Evolutionary conservation across 148 eudicot species (phyloP).

Genomic region (Silene latifolia): DNA sequence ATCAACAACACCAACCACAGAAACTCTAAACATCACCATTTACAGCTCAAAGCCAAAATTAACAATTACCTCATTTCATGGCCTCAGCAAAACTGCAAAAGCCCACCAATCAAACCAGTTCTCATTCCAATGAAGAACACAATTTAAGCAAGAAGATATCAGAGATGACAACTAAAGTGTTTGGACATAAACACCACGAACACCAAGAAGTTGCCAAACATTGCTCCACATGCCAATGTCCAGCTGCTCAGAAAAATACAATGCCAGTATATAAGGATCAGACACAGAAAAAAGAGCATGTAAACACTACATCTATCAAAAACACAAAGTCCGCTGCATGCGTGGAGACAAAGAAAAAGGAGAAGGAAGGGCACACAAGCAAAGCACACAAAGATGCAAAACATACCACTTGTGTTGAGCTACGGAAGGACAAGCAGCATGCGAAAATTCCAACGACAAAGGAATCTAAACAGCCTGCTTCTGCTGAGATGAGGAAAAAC

Average conservation of each 20-base stretch:
- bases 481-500: conserved; percentile 15
- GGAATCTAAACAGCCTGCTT: conserved; percentile 11
- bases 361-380: conserved; percentile 16
- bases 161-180: conserved; percentile 33
- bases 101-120: conserved; percentile 22
- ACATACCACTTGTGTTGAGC: conserved; percentile 10
- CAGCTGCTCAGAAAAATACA: conserved; percentile 9
- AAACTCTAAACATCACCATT: background rate
- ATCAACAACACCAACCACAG: conserved; percentile 8
- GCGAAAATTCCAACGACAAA: background rate
- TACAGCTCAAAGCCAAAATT: background rate
- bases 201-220: conserved; percentile 24
- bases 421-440: conserved; percentile 24
- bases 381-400: conserved; percentile 19
- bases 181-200: conserved; percentile 34
- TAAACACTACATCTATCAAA: conserved; percentile 1
- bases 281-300: conserved; percentile 17
- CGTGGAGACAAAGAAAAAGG: conserved; percentile 16
- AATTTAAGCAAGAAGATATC: conserved; percentile 31
- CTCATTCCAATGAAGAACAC: conserved; percentile 21
- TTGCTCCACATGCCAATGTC: conserved; percentile 31
- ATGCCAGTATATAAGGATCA: conserved; percentile 12
- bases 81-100: conserved; percentile 38
- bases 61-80: conserved; percentile 23
- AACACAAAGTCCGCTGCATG: background rate